Evolutionary conservation across 225 moss, liverwort and hornwort species (phyloP).

Genomic region (Bryoerythrophyllum caledonicum): DNA sequence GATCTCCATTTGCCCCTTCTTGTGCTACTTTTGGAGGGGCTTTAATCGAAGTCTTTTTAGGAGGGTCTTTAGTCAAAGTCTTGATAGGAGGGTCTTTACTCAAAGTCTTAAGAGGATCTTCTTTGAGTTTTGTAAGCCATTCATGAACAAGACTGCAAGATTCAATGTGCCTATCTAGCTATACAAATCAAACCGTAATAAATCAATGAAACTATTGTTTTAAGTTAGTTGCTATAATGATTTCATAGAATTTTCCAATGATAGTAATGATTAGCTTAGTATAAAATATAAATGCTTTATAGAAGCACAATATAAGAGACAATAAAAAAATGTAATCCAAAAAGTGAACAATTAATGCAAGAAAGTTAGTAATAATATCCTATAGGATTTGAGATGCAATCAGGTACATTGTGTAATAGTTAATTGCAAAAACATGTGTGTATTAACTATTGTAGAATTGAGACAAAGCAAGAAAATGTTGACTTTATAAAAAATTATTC

Average conservation of each 20-base stretch:
- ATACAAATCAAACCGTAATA: neutral
- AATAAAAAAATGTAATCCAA: too few relatives aligned
- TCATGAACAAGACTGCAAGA: conserved; percentile 71
- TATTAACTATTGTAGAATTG: neutral
- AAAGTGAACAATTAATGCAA: too few relatives aligned
- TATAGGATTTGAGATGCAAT: neutral
- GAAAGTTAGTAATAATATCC: too few relatives aligned
- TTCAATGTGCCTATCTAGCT: conserved; percentile 88
- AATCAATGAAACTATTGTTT: neutral
- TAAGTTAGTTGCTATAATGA: neutral
- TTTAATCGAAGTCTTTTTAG: neutral
- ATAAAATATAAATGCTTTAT: rapidly evolving
- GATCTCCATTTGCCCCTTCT: neutral
- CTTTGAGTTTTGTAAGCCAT: conserved; percentile 32
- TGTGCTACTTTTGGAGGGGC: neutral
- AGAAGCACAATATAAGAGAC: neutral
- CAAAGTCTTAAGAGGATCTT: neutral
- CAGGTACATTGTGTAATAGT: neutral
- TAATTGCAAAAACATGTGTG: neutral
- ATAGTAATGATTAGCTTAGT: neutral
- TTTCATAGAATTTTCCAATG: too few relatives aligned
- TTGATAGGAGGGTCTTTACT: neutral
- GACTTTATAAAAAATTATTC: neutral
- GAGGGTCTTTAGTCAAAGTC: neutral
- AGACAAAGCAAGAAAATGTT: neutral